Evolutionary conservation across 202 grass and related monocot genomes (phyloP), one percentile per base, ranked within the genome.

Genomic region (Zizania palustris): DNA sequence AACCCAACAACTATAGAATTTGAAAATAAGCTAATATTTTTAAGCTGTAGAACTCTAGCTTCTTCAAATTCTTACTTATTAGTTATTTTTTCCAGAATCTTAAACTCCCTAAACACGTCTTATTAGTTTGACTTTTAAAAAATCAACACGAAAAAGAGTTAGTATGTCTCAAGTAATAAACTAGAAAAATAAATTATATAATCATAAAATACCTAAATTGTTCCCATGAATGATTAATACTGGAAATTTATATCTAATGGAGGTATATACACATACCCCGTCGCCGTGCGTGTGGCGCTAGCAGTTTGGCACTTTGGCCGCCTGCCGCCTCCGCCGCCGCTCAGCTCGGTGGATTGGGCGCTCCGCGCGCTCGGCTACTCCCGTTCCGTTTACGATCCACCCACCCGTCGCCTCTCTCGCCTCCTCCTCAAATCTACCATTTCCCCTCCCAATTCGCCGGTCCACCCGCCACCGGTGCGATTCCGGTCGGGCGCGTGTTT

Each of bases 381-480:
- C 18, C 20, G 13, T 43, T 20, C 83, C 62, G 74, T 83, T 67
- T 61, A 49, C 67, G 36, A 80, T 50, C 65, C 71, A 71, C 65
- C 71, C 49, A 20, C 14, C 45, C 20, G 35, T 42, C 58, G 45
- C 21, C 42, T 21, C 49, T 28, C 9, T 6, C 45, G 7, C 70
- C 54, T 7, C 6, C 12, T 49, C 14, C n/a, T 1, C 15, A 16
- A 16, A 14, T 51, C 14, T 50, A 9, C 18, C 16, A 1, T 10
- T 3, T 68, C 50, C 4, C 11, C 19, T 58, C 10, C 13, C 51
- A 80, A 88, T 71, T 76, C 10, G 37, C 36, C 71, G 58, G 43
- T 80, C 56, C 49, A 42, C 28, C 12, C 49, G 21, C 18, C 46
- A 64, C 64, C 34, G 76, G 75, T 88, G 69, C 74, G 40, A 84